A percentile compares a stretch with the other conserved stretches of the same genome.
Evolutionary conservation across 1,284 basidiomycete species (phyloP).

Genomic region (Leccinum fuscescens): DNA sequence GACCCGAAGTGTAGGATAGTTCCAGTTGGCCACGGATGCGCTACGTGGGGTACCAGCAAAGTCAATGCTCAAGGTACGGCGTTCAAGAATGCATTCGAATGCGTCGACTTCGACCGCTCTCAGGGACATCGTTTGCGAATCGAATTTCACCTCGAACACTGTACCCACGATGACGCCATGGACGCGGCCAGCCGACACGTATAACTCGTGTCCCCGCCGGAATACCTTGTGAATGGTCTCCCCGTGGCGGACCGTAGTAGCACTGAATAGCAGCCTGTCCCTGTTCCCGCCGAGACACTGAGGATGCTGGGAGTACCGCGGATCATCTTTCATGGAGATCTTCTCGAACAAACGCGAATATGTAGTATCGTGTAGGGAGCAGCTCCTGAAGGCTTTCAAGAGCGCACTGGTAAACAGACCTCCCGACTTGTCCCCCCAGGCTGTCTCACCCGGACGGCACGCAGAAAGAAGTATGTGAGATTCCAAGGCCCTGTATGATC

Average conservation of each 20-base stretch:
- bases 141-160: not conserved
- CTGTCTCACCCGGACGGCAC: not conserved
- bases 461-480: constrained; percentile 2
- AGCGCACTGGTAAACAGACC: constrained; percentile 2
- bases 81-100: constrained; percentile 1
- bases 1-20: not conserved
- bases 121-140: not conserved
- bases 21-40: not conserved
- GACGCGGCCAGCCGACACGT: not conserved
- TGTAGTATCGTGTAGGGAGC: not conserved
- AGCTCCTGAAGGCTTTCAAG: not conserved
- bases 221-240: not conserved
- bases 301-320: not conserved
- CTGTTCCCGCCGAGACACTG: not conserved
- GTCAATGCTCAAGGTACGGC: not conserved
- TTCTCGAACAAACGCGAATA: constrained; percentile 1
- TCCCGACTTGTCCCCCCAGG: not conserved
- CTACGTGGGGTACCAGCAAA: not conserved
- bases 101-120: not conserved
- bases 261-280: not conserved
- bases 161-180: constrained; percentile 1
- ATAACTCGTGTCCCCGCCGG: not conserved
- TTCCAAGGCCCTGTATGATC: not conserved
- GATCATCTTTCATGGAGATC: not conserved
- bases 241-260: not conserved